These are phyloP conservation scores for Cornus suecica DNA, from an alignment of 148 eudicot species.

Conservation along the genomic window DNA sequence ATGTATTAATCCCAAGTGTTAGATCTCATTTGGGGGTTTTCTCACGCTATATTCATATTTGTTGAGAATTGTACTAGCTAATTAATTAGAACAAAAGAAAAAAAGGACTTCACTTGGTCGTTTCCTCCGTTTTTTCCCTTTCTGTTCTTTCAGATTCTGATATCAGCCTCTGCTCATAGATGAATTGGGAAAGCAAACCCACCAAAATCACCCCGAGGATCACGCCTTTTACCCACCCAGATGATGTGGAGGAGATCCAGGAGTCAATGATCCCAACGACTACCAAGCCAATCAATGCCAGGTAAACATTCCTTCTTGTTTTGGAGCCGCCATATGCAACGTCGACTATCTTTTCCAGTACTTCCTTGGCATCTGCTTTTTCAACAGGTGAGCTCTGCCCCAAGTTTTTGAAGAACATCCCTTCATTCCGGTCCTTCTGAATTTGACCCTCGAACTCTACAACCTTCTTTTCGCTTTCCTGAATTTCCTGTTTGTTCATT, in stretches of 20 bases:
- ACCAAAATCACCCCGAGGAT: constrained; percentile 57
- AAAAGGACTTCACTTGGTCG: constrained; percentile 27
- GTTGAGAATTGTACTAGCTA: background rate
- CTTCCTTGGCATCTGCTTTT: constrained; percentile 56
- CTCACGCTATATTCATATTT: constrained; percentile 46
- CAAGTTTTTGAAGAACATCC: constrained; percentile 77
- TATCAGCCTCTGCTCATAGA: constrained; percentile 63
- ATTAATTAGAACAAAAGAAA: background rate
- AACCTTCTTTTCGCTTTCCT: constrained; percentile 52
- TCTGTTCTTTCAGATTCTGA: constrained; percentile 33
- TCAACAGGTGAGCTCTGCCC: constrained; percentile 36
- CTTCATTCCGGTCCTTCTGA: constrained; percentile 58
- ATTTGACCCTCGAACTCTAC: constrained; percentile 63
- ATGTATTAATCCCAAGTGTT: constrained; percentile 57
- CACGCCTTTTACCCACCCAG: constrained; percentile 51
- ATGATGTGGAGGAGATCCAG: constrained; percentile 38
- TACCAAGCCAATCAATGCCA: constrained; percentile 50
- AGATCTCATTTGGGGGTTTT: constrained; percentile 55
- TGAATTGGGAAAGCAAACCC: constrained; percentile 58
- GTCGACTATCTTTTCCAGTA: constrained; percentile 42
- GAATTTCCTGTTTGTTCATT: constrained; percentile 51
- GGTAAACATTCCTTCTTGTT: constrained; percentile 64
- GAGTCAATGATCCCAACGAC: constrained; percentile 54
- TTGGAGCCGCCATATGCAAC: constrained; percentile 51
- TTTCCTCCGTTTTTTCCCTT: constrained; percentile 28